A percentile compares a stretch with the other conserved stretches of the same genome.
These are phyloP conservation scores for Chamaecrista fasciculata DNA, from an alignment of 306 rosid genomes.

Conservation along the genomic window DNA sequence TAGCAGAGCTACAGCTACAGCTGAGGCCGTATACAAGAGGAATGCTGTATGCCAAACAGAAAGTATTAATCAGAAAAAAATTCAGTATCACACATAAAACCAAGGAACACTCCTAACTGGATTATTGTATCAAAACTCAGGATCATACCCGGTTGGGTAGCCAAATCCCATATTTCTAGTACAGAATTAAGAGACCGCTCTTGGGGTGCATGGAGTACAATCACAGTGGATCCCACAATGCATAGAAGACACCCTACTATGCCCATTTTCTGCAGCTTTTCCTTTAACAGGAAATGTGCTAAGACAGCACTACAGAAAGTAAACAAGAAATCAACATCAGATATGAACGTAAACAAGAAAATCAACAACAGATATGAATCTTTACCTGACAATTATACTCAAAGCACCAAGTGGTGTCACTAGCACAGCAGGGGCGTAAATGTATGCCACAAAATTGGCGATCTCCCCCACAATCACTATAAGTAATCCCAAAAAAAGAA, in stretches of 20 bases:
- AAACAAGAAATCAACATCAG: not conserved
- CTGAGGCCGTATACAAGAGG: conserved; percentile 69
- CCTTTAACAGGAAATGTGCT: conserved; percentile 81
- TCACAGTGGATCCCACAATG: conserved; percentile 67
- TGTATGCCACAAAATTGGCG: conserved; percentile 81
- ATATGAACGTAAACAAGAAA: not conserved
- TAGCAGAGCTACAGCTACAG: conserved; percentile 56
- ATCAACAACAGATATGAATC: not conserved
- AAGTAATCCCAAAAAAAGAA: not conserved
- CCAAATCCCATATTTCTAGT: conserved; percentile 75
- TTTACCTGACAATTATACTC: conserved; percentile 88
- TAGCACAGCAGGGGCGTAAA: conserved; percentile 83
- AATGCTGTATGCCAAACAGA: conserved; percentile 29
- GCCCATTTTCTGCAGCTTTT: conserved; percentile 83
- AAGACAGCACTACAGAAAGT: conserved; percentile 58
- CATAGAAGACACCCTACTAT: conserved; percentile 86
- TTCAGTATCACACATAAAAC: not conserved
- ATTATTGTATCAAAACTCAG: conserved; percentile 4
- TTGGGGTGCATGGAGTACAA: conserved; percentile 80
- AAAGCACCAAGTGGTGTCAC: conserved; percentile 93
- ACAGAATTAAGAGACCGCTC: conserved; percentile 61
- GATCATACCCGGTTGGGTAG: conserved; percentile 70
- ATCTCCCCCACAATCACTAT: conserved; percentile 87
- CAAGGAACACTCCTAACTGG: not conserved
- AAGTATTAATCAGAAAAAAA: not conserved